These are phyloP conservation scores for Penicillium flavigenum DNA, from an alignment of 495 filamentous ascomycete genomes.

Conservation along the genomic window DNA sequence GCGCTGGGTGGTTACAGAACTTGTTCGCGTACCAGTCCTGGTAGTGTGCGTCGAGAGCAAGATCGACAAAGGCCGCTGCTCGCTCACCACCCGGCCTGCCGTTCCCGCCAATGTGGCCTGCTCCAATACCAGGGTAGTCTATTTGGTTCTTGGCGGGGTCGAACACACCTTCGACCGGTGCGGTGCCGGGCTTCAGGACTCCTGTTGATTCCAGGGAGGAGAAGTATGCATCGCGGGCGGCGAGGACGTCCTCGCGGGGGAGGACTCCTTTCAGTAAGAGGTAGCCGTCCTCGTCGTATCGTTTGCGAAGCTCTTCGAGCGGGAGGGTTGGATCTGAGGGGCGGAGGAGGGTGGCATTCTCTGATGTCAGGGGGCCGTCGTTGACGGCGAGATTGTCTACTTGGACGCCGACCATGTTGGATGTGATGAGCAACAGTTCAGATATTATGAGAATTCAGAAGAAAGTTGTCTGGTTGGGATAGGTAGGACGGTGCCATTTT, in stretches of 20 bases:
- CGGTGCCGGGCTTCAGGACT: slow-evolving; percentile 48
- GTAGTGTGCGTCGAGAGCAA: slow-evolving; percentile 55
- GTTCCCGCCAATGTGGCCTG: slow-evolving; percentile 50
- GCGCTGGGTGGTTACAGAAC: slow-evolving; percentile 54
- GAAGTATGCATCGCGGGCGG: slow-evolving; percentile 58
- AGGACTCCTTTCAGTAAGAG: slow-evolving; percentile 60
- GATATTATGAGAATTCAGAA: not conserved
- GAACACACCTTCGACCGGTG: slow-evolving; percentile 52
- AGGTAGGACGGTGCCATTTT: slow-evolving; percentile 5
- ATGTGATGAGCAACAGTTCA: not conserved
- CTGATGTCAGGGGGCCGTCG: slow-evolving; percentile 53
- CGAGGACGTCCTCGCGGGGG: slow-evolving; percentile 56
- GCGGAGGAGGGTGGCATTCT: slow-evolving; percentile 45
- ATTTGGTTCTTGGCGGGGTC: slow-evolving; percentile 46
- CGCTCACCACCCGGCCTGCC: slow-evolving; percentile 46
- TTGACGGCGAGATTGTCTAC: slow-evolving; percentile 43
- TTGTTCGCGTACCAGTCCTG: slow-evolving; percentile 58
- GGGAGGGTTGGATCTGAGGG: slow-evolving; percentile 40
- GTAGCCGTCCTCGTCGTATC: slow-evolving; percentile 59
- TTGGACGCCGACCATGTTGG: slow-evolving; percentile 34
- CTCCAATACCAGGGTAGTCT: slow-evolving; percentile 58
- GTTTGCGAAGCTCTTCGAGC: slow-evolving; percentile 47
- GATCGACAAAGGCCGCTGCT: slow-evolving; percentile 51
- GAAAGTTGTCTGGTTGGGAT: not conserved
- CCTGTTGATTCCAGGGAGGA: slow-evolving; percentile 52